A percentile compares a stretch with the other conserved stretches of the same genome.
phyloP scores from a whole-genome alignment of 805 yeast species.

The Kuraishia capsulata region DNA sequence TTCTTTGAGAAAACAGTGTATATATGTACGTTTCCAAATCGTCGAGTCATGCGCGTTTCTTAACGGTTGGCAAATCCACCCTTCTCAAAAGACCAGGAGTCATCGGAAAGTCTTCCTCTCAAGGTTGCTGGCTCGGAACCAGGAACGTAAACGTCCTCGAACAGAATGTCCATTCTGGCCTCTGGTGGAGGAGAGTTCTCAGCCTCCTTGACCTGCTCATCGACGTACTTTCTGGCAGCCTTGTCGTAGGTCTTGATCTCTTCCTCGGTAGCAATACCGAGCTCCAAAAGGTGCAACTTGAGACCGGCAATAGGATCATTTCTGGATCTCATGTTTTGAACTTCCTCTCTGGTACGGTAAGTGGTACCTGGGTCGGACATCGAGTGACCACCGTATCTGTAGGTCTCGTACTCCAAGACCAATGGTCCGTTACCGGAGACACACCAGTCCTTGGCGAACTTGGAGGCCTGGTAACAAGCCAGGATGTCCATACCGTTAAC shows the following conservation, averaged over 20 bases:
- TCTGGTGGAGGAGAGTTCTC: conserved; percentile 94
- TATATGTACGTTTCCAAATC: too few relatives aligned
- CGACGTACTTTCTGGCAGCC: conserved; percentile 92
- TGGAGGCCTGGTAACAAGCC: conserved; percentile 92
- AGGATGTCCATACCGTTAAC: conserved; percentile 98
- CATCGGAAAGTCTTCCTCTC: conserved; percentile 96
- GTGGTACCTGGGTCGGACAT: conserved; percentile 99
- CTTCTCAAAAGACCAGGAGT: conserved; percentile 60
- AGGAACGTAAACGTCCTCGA: conserved; percentile 93
- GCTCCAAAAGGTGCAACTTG: conserved; percentile 76
- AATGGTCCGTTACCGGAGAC: conserved; percentile 91
- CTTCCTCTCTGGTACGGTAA: conserved; percentile 99
- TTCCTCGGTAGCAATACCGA: conserved; percentile 83
- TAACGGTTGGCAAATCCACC: conserved; percentile 29
- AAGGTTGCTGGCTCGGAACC: conserved; percentile 88
- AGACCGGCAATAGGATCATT: conserved; percentile 97
- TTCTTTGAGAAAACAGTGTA: too few relatives aligned
- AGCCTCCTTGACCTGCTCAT: conserved; percentile 88
- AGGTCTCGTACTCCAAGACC: conserved; percentile 94
- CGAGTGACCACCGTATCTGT: conserved; percentile 99
- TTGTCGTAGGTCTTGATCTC: conserved; percentile 93
- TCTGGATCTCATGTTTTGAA: conserved; percentile 98
- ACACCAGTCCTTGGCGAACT: conserved; percentile 95
- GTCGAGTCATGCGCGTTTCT: too few relatives aligned
- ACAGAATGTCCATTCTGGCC: conserved; percentile 87